Evolutionary conservation across 164 flowering plant species (phyloP), one percentile per base, ranked within the genome.

Genomic region (Sextonia rubra): DNA sequence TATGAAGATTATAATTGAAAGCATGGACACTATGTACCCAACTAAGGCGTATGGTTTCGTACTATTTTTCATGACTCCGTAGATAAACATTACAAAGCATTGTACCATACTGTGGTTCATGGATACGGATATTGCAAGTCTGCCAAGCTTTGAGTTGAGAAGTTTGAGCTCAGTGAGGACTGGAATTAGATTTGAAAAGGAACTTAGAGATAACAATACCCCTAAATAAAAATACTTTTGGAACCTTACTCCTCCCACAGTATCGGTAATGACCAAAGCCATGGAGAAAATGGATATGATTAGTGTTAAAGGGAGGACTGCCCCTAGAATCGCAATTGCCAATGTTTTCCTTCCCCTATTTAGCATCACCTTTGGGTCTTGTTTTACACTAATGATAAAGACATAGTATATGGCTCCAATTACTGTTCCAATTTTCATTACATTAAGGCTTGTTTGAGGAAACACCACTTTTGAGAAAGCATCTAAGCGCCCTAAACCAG

Each of bases 101-200:
- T 86, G 90, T 0, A 85, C 22, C 0, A 74, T 22, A 12, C 84
- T 88, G 22, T 78, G 64, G 37, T 85, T 27, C 1, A 87, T 52
- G 0, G 87, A 66, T 1, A 75, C 62, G 0, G 86, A 69, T 49
- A 89, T 12, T 14, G 91, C 87, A 67, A 83, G 62, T 0, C 87
- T 72, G 0, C 90, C 93, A 0, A 90, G 70, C 65, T 89, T 91
- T 0, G 96, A 89, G 78, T 84, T 87, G 4, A 90, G 83, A 3
- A 90, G 85, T 64, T 86, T 86, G 6, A 85, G 69, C 70, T 90
- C 96, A 17, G 73, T 70, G 3, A 90, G 82, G 2, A 86, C 67
- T 0, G 79, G 77, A 70, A 81, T 72, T 0, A 87, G 73, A 24
- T 83, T 85, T 4, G 91, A 88, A 26, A 87, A 87, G 0, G 84